Conservation (phyloP, 2,329 filamentous ascomycete genomes). For the Didymella keratinophila region DNA sequence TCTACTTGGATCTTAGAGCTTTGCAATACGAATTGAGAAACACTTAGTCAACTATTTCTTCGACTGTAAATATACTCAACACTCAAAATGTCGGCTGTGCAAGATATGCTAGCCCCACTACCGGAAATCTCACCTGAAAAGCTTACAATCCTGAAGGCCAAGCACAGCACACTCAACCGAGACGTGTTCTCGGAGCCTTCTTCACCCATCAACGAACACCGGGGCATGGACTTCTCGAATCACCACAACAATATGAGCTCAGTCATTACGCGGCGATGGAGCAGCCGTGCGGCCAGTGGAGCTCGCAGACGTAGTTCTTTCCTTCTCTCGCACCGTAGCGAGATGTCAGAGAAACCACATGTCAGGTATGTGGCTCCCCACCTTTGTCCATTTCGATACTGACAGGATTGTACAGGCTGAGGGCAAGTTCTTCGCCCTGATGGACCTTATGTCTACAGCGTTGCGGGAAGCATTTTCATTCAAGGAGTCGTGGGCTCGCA, state of each 20-base stretch:
- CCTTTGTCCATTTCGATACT: not conserved
- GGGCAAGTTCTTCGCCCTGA: conserved; percentile 39
- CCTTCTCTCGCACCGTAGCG: conserved; percentile 34
- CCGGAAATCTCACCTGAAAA: conserved; percentile 34
- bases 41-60: not conserved
- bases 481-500: conserved; percentile 37
- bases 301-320: conserved; percentile 35
- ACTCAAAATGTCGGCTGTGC: conserved; percentile 4
- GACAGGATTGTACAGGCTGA: conserved; percentile 21
- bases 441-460: conserved; percentile 39
- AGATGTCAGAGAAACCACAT: conserved; percentile 39
- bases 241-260: conserved; percentile 19
- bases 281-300: conserved; percentile 27
- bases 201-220: conserved; percentile 23
- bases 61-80: not conserved
- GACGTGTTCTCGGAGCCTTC: conserved; percentile 36
- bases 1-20: not conserved
- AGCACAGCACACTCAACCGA: conserved; percentile 29
- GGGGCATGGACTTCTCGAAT: conserved; percentile 25
- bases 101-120: conserved; percentile 11
- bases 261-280: conserved; percentile 25
- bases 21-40: not conserved
- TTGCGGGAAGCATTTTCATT: conserved; percentile 35
- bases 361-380: not conserved
- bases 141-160: conserved; percentile 35